Base-by-base conservation (phyloP, 768 basidiomycete genomes). In the Infundibulicybe gibba region DNA sequence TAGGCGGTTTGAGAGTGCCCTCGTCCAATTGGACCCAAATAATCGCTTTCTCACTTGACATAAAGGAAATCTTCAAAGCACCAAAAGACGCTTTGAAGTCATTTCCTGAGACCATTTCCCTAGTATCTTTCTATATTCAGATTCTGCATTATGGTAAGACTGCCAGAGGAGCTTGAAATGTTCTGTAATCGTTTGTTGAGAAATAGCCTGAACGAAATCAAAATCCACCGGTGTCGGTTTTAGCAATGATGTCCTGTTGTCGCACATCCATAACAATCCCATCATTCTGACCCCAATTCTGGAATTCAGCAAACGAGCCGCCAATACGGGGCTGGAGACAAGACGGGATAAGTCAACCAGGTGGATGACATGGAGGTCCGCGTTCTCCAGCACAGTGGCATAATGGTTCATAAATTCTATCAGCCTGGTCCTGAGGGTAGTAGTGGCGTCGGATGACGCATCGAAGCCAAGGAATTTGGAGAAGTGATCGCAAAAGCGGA, bases 11-110 rank as follows among this genome's bases (percentile, higher is more conserved):
- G 25, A 25, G n/a, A 8, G 25, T 3, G 25, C 25, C 25, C 25
- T 8, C 8, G 25, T 25, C 25, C 25, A 25, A 25, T 25, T 25
- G 25, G 8, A 25, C 8, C 25, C 3, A 25, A 25, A 25, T 25
- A 8, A 25, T 25, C 8, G 25, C 25, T 25, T 25, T 25, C 4
- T 25, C 8, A 8, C 8, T 25, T 25, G 8, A 25, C 25, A 25
- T 25, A 8, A 4, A 25, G 25, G 25, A 25, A 25, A 8, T 25
- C 25, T 25, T 25, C n/a, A n/a, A n/a, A n/a, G n/a, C n/a, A n/a
- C 49, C 49, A 32, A 54, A 54, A n/a, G 50, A 31, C 11, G 49
- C 49, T 37, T 47, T 44, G 52, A 54, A 54, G 38, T 50, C 40
- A 10, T 51, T 40, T 5, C 41, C 45, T 31, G 41, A 19, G 45